phyloP scores from a whole-genome alignment of 2,329 filamentous ascomycete genomes.

The Colletotrichum zoysiae region DNA sequence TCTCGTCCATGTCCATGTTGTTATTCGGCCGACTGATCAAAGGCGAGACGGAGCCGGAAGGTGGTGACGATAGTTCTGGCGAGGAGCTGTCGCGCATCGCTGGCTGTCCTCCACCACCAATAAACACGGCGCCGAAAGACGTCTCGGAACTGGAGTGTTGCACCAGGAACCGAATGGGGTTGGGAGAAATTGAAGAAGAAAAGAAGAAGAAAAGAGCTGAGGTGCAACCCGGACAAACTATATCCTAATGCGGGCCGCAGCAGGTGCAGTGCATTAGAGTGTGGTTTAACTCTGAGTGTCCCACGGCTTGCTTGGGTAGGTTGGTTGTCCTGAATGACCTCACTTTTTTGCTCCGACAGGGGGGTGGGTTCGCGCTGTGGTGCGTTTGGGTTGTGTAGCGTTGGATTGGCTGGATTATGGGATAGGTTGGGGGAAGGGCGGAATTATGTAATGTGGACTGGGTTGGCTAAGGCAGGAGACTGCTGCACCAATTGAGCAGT shows the following conservation, averaged over 20 bases:
- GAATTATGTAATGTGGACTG: constrained; percentile 42
- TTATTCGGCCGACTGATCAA: constrained; percentile 46
- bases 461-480: constrained; percentile 36
- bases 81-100: constrained; percentile 57
- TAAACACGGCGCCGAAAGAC: constrained; percentile 19
- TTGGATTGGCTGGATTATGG: constrained; percentile 34
- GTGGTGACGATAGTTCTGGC: constrained; percentile 64
- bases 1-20: constrained; percentile 62
- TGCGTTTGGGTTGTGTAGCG: constrained; percentile 29
- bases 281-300: constrained; percentile 1
- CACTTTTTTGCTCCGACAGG: constrained; percentile 33
- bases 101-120: constrained; percentile 37
- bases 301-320: constrained; percentile 13
- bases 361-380: constrained; percentile 30
- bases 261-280: constrained; percentile 20
- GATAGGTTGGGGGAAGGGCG: constrained; percentile 17
- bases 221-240: background rate
- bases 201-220: background rate
- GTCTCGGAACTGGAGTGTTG: constrained; percentile 7
- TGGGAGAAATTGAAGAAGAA: no score
- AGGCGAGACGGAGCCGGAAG: constrained; percentile 63
- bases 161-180: background rate
- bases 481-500: constrained; percentile 36
- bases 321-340: constrained; percentile 41
- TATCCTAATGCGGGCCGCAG: background rate